These are phyloP conservation scores for Gymnopilus junonius DNA, from an alignment of 768 basidiomycete species.

Conservation along the genomic window DNA sequence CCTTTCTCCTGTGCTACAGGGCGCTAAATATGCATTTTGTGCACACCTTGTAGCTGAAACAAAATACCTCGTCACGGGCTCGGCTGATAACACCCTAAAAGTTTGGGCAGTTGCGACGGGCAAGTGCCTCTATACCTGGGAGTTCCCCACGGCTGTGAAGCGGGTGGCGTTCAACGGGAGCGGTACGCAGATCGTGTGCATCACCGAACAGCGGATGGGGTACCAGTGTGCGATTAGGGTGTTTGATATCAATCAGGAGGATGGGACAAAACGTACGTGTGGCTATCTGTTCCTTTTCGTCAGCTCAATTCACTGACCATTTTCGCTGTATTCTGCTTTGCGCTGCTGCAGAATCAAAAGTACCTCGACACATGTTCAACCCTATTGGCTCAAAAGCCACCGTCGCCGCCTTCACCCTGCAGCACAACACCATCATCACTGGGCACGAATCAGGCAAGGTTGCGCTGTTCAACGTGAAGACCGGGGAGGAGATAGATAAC, in stretches of 20 bases:
- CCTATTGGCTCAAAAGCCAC: conserved; percentile 96
- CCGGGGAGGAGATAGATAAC: conserved; percentile 79
- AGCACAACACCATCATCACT: conserved; percentile 80
- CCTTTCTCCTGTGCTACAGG: not conserved
- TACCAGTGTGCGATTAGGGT: conserved; percentile 89
- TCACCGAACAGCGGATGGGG: conserved; percentile 98
- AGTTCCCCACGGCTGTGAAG: conserved; percentile 98
- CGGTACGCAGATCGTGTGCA: conserved; percentile 83
- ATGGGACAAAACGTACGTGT: conserved; percentile 80
- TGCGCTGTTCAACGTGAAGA: conserved; percentile 86
- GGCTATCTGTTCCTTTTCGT: not conserved
- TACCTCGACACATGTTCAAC: conserved; percentile 80
- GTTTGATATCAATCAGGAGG: conserved; percentile 85
- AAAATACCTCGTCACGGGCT: conserved; percentile 84
- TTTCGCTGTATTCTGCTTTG: not conserved
- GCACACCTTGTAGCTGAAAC: conserved; percentile 71
- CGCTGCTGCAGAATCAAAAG: conserved; percentile 65
- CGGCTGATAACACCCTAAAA: conserved; percentile 92
- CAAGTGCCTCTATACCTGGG: conserved; percentile 94
- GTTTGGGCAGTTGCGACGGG: conserved; percentile 91
- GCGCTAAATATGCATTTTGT: not conserved
- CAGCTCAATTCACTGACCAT: not conserved
- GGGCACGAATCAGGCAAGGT: conserved; percentile 98
- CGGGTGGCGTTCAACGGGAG: conserved; percentile 91
- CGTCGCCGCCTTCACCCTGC: conserved; percentile 88